Evolutionary conservation across 805 yeast genomes (phyloP).

Genomic region (Lachancea kluyveri): DNA sequence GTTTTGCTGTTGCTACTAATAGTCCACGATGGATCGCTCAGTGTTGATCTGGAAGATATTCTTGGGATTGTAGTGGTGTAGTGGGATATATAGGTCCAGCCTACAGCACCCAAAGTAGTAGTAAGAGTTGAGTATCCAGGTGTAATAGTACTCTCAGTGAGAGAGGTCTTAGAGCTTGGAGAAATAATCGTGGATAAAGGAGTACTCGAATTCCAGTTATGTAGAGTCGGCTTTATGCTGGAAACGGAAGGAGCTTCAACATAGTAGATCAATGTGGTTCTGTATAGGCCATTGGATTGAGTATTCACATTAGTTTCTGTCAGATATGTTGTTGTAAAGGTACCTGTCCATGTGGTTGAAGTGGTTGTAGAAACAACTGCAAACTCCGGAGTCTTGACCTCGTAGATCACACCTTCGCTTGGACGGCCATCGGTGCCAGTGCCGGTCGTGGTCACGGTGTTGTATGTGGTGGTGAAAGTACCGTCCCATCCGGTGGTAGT

Average conservation of each 20-base stretch:
- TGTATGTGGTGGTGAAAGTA: neutral
- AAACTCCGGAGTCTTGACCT: conserved; percentile 3
- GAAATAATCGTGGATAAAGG: too few species aligned
- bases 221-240: too few species aligned
- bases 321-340: conserved; percentile 9
- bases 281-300: conserved; percentile 9
- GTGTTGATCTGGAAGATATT: too few species aligned
- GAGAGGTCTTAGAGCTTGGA: too few species aligned
- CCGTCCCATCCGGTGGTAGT: conserved; percentile 6
- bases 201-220: too few species aligned
- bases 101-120: too few species aligned
- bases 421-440: conserved; percentile 7
- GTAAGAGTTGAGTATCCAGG: too few species aligned
- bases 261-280: conserved; percentile 9
- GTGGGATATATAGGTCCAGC: too few species aligned
- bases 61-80: too few species aligned
- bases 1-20: too few species aligned
- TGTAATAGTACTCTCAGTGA: too few species aligned
- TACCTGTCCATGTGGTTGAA: conserved; percentile 5
- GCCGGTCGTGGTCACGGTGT: conserved; percentile 1
- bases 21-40: too few species aligned
- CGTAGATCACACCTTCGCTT: conserved; percentile 4
- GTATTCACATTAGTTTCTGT: conserved; percentile 8
- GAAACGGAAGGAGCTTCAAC: conserved; percentile 15
- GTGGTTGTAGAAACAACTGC: neutral